Base-by-base conservation (phyloP, 805 yeast species). In the Dipodascus albidus region DNA sequence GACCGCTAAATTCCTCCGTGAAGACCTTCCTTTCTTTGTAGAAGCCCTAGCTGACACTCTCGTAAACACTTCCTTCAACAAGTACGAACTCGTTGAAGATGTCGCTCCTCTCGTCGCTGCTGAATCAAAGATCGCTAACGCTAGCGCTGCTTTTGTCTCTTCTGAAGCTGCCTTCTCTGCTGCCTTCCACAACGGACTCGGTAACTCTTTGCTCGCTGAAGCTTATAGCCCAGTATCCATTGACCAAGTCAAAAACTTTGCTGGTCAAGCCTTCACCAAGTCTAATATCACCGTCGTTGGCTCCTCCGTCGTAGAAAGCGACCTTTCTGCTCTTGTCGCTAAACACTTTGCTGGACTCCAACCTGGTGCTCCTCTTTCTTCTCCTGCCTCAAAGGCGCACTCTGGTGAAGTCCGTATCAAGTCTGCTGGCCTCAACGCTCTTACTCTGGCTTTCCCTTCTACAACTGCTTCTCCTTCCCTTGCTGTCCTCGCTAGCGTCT, bases 21-120 rank as follows among this genome's bases (percentile, higher is more conserved):
- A 85, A 72, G 86, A 83, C 68, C 80, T 93, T 66, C 98, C 98
- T 56, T 93, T 82, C 78, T 93, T 80, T 70, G 95, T 91, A 58
- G 85, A 85, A 64, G 85, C 87, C 27, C 73, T 93, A 54, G 91
- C 87, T 64, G 83, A 83, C 63, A 85, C 85, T 54, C 66, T 67
- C 56, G 57, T 82, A 65, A 77, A 78, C 69, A 80, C 95, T 49
- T 71, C 82, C 41, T 90, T 76, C 81, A 85, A 84, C 72, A 82
- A 84, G 52, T 88, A 87, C 73, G 96, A 93, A 76, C 76, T 85
- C 57, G 70, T 71, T 53, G 99, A 93, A 78, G 74, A 80, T 59
- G 96, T 87, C 33, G 70, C 81, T 56, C 98, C 97, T 59, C 81
- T 81, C 53, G 89, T 90, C 53, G 69, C 73, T 60, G 75, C 79